A percentile compares a stretch with the other conserved stretches of the same genome.
Conservation (phyloP, 805 yeast genomes). For the Pichia insulana region DNA sequence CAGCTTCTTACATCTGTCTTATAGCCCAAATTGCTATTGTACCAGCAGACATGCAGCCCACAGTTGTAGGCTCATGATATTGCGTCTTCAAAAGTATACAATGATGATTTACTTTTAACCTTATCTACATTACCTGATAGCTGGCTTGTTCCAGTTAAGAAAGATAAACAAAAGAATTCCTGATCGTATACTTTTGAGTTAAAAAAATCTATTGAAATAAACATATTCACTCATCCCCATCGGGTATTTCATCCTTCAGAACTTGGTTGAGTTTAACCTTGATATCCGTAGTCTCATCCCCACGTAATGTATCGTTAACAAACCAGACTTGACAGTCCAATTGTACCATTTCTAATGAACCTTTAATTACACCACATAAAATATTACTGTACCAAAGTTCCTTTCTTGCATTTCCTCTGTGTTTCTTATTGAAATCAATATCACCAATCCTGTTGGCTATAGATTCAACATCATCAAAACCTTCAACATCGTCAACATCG, state of each 20-base stretch:
- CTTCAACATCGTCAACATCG: constrained; percentile 29
- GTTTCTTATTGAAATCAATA: background rate
- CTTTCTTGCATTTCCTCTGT: constrained; percentile 42
- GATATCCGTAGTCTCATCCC: constrained; percentile 75
- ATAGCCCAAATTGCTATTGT: too few relatives aligned
- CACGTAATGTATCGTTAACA: constrained; percentile 71
- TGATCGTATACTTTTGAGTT: background rate
- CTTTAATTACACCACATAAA: constrained; percentile 80
- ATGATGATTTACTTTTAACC: constrained; percentile 26
- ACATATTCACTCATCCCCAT: constrained; percentile 65
- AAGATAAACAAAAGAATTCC: constrained; percentile 4
- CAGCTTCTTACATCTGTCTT: too few relatives aligned
- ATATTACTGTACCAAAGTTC: constrained; percentile 92
- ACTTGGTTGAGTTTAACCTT: constrained; percentile 61
- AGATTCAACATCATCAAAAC: constrained; percentile 67
- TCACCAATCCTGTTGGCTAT: constrained; percentile 54
- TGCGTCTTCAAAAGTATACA: too few relatives aligned
- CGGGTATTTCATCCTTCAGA: constrained; percentile 90
- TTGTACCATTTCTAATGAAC: constrained; percentile 94
- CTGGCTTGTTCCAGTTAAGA: constrained; percentile 7
- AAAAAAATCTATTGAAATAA: too few relatives aligned
- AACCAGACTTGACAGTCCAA: constrained; percentile 79
- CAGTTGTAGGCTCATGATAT: too few relatives aligned
- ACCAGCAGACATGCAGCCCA: background rate
- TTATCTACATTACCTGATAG: constrained; percentile 32